These are phyloP conservation scores for Arabidopsis thaliana DNA, from an alignment of 345 rosid genomes.

Conservation along the genomic window DNA sequence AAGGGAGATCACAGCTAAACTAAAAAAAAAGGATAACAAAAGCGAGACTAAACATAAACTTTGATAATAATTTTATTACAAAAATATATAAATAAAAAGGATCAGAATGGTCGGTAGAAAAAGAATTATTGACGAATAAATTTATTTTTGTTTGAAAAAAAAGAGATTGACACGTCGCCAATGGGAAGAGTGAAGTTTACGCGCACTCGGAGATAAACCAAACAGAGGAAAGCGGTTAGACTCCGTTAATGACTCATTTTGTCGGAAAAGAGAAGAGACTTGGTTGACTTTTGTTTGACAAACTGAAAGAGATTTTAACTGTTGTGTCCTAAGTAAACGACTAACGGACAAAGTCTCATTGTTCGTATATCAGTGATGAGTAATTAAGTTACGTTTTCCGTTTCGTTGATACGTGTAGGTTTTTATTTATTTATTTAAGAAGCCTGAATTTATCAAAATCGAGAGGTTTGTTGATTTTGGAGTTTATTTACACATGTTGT, in stretches of 20 bases:
- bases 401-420: not conserved
- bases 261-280: constrained; percentile 32
- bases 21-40: not conserved
- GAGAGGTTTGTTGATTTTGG: not conserved
- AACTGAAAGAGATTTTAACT: constrained; percentile 8
- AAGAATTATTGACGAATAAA: constrained; percentile 21
- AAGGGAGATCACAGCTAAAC: constrained; percentile 21
- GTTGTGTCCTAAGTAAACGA: constrained; percentile 30
- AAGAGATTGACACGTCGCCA: constrained; percentile 21
- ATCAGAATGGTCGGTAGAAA: constrained; percentile 38
- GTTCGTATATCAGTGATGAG: not conserved
- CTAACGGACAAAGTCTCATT: constrained; percentile 21
- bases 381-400: not conserved
- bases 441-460: not conserved
- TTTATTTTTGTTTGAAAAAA: not conserved
- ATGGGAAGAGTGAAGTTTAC: constrained; percentile 25
- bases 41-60: constrained; percentile 13
- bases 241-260: constrained; percentile 33
- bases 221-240: constrained; percentile 22
- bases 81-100: not conserved
- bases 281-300: constrained; percentile 11
- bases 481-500: not conserved
- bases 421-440: not conserved
- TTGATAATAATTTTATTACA: not conserved
- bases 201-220: constrained; percentile 30